Percentiles rank a stretch among this genome's conserved stretches.
phyloP scores from a whole-genome alignment of 495 filamentous ascomycete species.

The Neurospora africana region DNA sequence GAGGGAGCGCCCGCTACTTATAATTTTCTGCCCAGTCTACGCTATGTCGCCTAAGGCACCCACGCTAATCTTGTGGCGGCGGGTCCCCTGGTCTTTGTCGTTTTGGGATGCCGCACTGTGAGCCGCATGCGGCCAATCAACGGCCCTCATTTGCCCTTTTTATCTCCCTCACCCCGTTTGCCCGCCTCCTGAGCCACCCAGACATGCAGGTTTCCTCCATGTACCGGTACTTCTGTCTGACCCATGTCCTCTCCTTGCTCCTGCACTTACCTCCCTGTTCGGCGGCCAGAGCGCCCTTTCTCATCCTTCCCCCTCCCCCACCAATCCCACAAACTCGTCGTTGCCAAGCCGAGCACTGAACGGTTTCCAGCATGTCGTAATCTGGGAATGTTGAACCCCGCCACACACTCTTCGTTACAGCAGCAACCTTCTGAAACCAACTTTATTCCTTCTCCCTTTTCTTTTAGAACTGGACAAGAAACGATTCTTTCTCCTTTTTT shows the following conservation, averaged over 20 bases:
- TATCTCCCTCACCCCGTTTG: conserved; percentile 11
- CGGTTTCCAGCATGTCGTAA: background rate
- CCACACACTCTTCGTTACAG: background rate
- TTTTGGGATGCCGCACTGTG: conserved; percentile 16
- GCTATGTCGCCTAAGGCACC: conserved; percentile 22
- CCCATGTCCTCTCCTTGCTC: background rate
- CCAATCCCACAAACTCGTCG: background rate
- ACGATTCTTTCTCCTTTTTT: background rate
- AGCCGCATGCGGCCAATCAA: conserved; percentile 17
- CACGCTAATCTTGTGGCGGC: conserved; percentile 21
- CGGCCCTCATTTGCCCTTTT: conserved; percentile 6
- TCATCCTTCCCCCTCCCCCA: background rate
- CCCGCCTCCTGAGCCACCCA: conserved; percentile 11
- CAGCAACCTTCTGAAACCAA: background rate
- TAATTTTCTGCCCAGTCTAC: conserved; percentile 29
- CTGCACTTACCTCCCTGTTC: background rate
- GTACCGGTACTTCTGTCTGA: conserved; percentile 22
- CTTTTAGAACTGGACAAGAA: background rate
- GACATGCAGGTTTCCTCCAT: conserved; percentile 12
- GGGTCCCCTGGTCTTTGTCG: conserved; percentile 18
- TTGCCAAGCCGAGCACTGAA: background rate
- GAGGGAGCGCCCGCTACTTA: conserved; percentile 38
- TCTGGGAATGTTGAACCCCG: background rate
- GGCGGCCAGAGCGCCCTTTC: background rate
- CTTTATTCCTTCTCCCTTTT: background rate